Percentiles rank a stretch among this genome's conserved stretches.
phyloP scores from a whole-genome alignment of 78 protist species.

The Emiliania huxleyi region DNA sequence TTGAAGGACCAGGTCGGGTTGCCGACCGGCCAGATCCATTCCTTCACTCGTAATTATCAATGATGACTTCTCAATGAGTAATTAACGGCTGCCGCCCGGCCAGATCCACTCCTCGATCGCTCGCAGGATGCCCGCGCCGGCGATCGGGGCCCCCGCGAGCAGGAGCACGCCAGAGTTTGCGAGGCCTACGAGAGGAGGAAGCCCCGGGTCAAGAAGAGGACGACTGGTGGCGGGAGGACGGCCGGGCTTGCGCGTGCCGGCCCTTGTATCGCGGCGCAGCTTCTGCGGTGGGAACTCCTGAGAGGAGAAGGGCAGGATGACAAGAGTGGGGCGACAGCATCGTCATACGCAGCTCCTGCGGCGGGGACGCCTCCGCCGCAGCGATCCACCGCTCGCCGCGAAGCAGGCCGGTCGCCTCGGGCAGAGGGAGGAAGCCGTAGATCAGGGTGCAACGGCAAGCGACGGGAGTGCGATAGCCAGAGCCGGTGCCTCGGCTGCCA shows the following conservation, averaged over 20 bases:
- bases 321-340: too few relatives aligned
- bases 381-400: background rate
- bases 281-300: too few relatives aligned
- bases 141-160: background rate
- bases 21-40: background rate
- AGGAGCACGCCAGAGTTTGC: constrained; percentile 19
- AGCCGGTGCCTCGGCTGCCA: background rate
- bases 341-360: background rate
- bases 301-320: too few relatives aligned
- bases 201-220: too few relatives aligned
- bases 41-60: too few relatives aligned
- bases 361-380: background rate
- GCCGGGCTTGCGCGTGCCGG: too few relatives aligned
- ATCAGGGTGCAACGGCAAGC: too few relatives aligned
- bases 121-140: background rate
- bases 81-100: too few relatives aligned
- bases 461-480: too few relatives aligned
- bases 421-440: background rate
- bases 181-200: background rate
- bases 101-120: background rate
- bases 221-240: too few relatives aligned
- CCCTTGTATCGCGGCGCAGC: too few relatives aligned
- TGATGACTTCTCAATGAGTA: too few relatives aligned
- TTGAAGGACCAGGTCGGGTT: background rate
- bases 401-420: background rate